Conservation (phyloP, 495 filamentous ascomycete species). For the Hypoxylon rickii region DNA sequence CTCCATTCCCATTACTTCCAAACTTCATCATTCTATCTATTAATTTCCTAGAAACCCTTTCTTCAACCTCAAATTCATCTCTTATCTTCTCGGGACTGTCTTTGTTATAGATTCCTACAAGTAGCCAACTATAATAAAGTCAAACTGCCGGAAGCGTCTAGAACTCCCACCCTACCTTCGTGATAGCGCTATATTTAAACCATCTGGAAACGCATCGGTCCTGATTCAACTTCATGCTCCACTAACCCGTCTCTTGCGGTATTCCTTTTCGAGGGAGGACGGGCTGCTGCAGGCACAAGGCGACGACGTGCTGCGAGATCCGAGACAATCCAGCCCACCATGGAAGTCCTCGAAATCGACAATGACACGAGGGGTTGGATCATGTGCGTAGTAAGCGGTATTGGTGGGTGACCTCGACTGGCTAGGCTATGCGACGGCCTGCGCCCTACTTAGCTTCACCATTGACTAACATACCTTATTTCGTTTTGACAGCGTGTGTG, state of each 20-base stretch:
- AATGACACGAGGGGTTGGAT: slow-evolving; percentile 95
- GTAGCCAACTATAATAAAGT: no score
- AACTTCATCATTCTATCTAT: no score
- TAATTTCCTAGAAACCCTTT: no score
- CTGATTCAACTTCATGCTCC: slow-evolving; percentile 19
- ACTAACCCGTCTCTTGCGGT: slow-evolving; percentile 12
- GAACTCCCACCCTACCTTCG: slow-evolving; percentile 1
- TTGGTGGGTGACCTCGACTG: slow-evolving; percentile 53
- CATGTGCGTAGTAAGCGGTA: slow-evolving; percentile 81
- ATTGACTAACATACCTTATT: no score
- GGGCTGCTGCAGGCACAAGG: slow-evolving; percentile 24
- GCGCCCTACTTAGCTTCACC: slow-evolving; percentile 8
- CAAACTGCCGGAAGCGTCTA: slow-evolving; percentile 28
- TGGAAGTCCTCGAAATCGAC: slow-evolving; percentile 53
- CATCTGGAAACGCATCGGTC: background rate
- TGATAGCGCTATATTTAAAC: slow-evolving; percentile 1
- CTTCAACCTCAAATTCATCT: background rate
- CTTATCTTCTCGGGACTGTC: slow-evolving; percentile 3
- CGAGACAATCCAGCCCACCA: slow-evolving; percentile 29
- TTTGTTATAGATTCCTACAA: background rate
- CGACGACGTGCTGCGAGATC: slow-evolving; percentile 15
- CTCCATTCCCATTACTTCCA: no score
- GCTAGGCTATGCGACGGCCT: slow-evolving; percentile 4
- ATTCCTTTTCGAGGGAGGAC: slow-evolving; percentile 17
- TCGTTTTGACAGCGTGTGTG: slow-evolving; percentile 67